Evolutionary conservation across 257 asterid genomes (phyloP), one percentile per base, ranked within the genome.

Genomic region (Gentiana straminea): DNA sequence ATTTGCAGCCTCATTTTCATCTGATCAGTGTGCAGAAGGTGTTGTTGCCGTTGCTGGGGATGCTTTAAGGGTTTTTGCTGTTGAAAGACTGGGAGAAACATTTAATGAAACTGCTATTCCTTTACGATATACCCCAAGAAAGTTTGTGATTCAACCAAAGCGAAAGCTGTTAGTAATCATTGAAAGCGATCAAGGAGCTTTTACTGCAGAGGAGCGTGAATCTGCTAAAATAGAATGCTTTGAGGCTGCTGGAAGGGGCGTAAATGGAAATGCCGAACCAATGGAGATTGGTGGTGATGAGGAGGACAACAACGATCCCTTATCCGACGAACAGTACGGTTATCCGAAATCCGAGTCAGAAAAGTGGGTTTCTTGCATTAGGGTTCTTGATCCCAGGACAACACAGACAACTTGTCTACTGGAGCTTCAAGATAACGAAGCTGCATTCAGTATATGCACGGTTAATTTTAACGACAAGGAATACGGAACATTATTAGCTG

Each of bases 21-120:
- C 99, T 1, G 99, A 92, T 73, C 99, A 85, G 81, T 92, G 99
- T 74, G 94, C 94, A 8, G 97, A 92, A 79, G 99, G 99, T 77
- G 97, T 92, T 43, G 99, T 92, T 56, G 79, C 99, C 65, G 99
- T 88, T 38, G 97, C 99, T 58, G 99, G 97, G 51, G 95, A 92
- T 70, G 97, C 97, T n/a, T 70, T 92, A 37, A 80, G 99, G 77
- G 94, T 92, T 71, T 92, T 92, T 65, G 86, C 91, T 9, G 80
- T 92, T 24, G 99, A 92, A 75, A 92, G 97, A 75, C 76, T 92
- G 57, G 99, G 99, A 24, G 97, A 92, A 70, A 81, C 97, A 47
- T 92, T 92, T 49, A 92, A 92, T 72, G 99, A 92, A 73, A 84
- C 97, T 53, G 62, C 94, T 48, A 66, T 92, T 62, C 91, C 97